These are phyloP conservation scores for Candida vaughaniae DNA, from an alignment of 805 yeast species.

Conservation along the genomic window DNA sequence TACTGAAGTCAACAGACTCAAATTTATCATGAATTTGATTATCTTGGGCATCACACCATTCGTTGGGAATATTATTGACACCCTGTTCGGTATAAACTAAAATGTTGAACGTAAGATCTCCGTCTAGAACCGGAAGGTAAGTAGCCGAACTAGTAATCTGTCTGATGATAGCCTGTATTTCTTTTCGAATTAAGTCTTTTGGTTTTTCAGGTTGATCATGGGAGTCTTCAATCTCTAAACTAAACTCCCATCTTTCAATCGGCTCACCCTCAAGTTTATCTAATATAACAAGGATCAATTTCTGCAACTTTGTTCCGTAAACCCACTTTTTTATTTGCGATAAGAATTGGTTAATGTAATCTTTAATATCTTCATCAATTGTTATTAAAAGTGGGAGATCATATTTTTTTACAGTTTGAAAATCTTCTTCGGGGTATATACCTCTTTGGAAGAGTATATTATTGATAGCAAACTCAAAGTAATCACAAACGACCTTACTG, in stretches of 20 bases:
- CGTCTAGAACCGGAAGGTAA: conserved; percentile 69
- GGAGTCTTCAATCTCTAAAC: conserved; percentile 44
- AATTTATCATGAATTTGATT: conserved; percentile 50
- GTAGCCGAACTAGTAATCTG: conserved; percentile 88
- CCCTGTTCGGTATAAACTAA: conserved; percentile 75
- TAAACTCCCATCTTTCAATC: conserved; percentile 87
- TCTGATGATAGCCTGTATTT: conserved; percentile 81
- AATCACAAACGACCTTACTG: conserved; percentile 75
- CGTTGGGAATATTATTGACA: conserved; percentile 60
- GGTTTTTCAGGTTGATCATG: conserved; percentile 25
- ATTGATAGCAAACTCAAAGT: conserved; percentile 78
- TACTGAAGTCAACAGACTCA: conserved; percentile 68
- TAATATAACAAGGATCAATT: conserved; percentile 70
- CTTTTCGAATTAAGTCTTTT: conserved; percentile 57
- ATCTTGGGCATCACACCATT: conserved; percentile 79
- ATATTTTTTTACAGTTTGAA: conserved; percentile 72
- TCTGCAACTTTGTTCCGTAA: conserved; percentile 61
- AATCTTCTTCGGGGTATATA: conserved; percentile 85
- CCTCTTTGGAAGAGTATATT: conserved; percentile 86
- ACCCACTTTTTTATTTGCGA: conserved; percentile 72
- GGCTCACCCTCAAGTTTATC: conserved; percentile 64
- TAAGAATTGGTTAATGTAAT: conserved; percentile 66
- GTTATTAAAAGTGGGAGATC: conserved; percentile 73
- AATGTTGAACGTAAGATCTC: conserved; percentile 74
- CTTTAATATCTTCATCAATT: conserved; percentile 71